Base-by-base conservation (phyloP, 345 rosid species). In the Eucalyptus sp. region DNA sequence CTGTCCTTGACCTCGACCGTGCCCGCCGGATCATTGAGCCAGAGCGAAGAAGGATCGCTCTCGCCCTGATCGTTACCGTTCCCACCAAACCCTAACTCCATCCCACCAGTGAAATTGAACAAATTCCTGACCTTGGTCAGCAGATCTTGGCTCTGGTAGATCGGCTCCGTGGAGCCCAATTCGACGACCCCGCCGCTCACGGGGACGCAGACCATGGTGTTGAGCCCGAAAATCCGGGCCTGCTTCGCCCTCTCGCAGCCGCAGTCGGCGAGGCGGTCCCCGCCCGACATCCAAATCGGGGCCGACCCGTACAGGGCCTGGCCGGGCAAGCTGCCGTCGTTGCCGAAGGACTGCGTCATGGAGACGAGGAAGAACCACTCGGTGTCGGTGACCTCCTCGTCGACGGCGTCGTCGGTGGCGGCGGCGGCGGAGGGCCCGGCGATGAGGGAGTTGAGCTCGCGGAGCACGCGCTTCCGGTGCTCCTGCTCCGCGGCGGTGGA, bases 291-390 rank as follows among this genome's bases (percentile, higher is more conserved):
- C 99, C 99, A 97, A 50, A 95, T 91, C 43, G 96, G 94, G 46
- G 29, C 58, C 10, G 96, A 92, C 37, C 88, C 92, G 87, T 90
- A 93, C 46, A 95, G 91, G 54, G 98, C 96, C 91, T 94, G 97
- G n/a, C 98, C 98, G 7, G 98, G 98, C 27, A 97, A 90, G 50
- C 97, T 98, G 62, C 90, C 41, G 18, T 98, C 98, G 83, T 90
- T 93, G 41, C 92, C 89, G 81, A 97, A 97, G 25, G 97, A 94
- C 86, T 96, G 97, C 22, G 98, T 97, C 99, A 97, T 97, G 11
- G 99, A 96, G 50, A 97, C 93, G 43, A 98, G 92, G 88, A 96
- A 98, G 94, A 98, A 98, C 99, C 99, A 97, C 91, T 98, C 99
- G 1, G 99, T 95, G 86, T 97, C 99, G 18, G 99, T 94, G 66